Evolutionary conservation across 129 eudicot genomes (phyloP).

Genomic region (Pittosporum tobira): DNA sequence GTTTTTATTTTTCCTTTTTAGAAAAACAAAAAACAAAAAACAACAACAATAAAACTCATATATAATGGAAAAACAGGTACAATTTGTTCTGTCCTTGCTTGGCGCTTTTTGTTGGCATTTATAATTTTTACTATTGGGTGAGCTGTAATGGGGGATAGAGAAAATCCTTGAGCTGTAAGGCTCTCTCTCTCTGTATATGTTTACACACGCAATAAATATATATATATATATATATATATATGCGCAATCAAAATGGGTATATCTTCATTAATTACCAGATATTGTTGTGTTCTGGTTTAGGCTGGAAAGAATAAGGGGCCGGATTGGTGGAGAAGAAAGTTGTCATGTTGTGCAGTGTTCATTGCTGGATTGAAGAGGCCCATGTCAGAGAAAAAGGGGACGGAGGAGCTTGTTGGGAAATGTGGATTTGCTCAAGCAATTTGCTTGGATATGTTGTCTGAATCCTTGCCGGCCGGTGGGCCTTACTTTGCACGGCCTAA

Average conservation of each 20-base stretch:
- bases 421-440: conserved; percentile 16
- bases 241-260: too few relatives aligned
- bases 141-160: conserved; percentile 7
- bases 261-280: conserved; percentile 17
- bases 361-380: conserved; percentile 19
- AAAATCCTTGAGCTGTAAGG: conserved; percentile 28
- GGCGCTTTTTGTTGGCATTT: conserved; percentile 10
- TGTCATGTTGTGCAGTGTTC: conserved; percentile 26
- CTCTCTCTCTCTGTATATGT: conserved; percentile 19
- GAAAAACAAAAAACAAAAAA: too few relatives aligned
- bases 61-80: not conserved
- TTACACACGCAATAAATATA: too few relatives aligned
- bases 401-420: conserved; percentile 13
- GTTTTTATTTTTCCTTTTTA: conserved; percentile 6
- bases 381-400: conserved; percentile 15
- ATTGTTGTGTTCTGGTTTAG: conserved; percentile 19
- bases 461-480: conserved; percentile 20
- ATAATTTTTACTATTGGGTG: conserved; percentile 4
- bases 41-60: too few relatives aligned
- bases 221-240: too few relatives aligned
- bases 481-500: conserved; percentile 19
- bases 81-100: not conserved
- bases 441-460: conserved; percentile 20
- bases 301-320: conserved; percentile 28
- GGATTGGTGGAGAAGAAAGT: conserved; percentile 15